Evolutionary conservation across 441 rosid genomes (phyloP).

Genomic region (Arabidopsis lyrata): DNA sequence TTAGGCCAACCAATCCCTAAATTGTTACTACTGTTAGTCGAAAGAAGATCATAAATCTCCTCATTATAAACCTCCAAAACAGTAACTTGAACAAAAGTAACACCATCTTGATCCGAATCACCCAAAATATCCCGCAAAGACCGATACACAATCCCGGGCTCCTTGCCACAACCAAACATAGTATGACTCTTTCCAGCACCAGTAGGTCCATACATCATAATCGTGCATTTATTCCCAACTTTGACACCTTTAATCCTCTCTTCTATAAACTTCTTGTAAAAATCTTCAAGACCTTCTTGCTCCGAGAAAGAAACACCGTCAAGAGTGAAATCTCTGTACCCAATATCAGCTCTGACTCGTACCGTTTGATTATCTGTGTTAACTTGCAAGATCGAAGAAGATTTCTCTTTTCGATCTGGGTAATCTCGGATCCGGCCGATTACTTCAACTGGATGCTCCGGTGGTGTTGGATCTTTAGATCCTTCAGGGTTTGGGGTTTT

Average conservation of each 20-base stretch:
- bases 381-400: slow-evolving; percentile 58
- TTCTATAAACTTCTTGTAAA: slow-evolving; percentile 78
- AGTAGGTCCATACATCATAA: slow-evolving; percentile 97
- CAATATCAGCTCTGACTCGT: slow-evolving; percentile 83
- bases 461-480: slow-evolving; percentile 53
- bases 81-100: slow-evolving; percentile 86
- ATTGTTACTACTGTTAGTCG: slow-evolving; percentile 63
- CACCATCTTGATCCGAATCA: slow-evolving; percentile 56
- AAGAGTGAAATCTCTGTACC: slow-evolving; percentile 85
- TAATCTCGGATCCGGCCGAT: slow-evolving; percentile 80
- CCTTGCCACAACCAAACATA: slow-evolving; percentile 89
- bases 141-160: slow-evolving; percentile 86
- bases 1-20: slow-evolving; percentile 87
- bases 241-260: slow-evolving; percentile 82
- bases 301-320: slow-evolving; percentile 92
- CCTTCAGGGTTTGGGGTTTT: slow-evolving; percentile 57
- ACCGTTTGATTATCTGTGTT: slow-evolving; percentile 67
- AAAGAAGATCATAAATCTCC: slow-evolving; percentile 91
- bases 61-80: slow-evolving; percentile 95
- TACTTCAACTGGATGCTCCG: slow-evolving; percentile 93
- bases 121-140: slow-evolving; percentile 80
- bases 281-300: slow-evolving; percentile 70
- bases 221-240: slow-evolving; percentile 77
- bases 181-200: slow-evolving; percentile 97
- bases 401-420: slow-evolving; percentile 66